Percentiles rank a stretch among this genome's conserved stretches.
phyloP scores from a whole-genome alignment of 2,329 filamentous ascomycete species.

The Hirsutella rhossiliensis region DNA sequence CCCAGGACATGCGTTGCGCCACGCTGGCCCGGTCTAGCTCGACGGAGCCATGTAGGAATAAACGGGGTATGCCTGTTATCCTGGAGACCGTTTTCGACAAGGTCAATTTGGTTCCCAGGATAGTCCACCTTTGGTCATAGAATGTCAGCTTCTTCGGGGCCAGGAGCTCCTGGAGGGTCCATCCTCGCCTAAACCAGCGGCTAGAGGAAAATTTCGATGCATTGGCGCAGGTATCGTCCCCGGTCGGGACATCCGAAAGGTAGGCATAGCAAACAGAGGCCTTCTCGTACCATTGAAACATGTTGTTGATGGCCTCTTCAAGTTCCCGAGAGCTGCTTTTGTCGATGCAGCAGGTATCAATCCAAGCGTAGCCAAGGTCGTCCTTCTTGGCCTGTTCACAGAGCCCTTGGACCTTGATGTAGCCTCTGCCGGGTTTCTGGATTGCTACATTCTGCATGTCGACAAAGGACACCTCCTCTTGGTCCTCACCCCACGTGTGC shows the following conservation, averaged over 20 bases:
- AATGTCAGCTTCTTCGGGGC: conserved; percentile 3
- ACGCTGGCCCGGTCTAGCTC: not conserved
- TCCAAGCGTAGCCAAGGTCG: conserved; percentile 13
- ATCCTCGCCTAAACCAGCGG: conserved; percentile 12
- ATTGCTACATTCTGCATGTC: not conserved
- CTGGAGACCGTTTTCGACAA: not conserved
- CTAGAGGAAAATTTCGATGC: too few species aligned
- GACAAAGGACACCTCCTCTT: not conserved
- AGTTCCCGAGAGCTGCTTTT: conserved; percentile 11
- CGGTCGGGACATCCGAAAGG: conserved; percentile 11
- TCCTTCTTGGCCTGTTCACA: conserved; percentile 1
- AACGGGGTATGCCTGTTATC: not conserved
- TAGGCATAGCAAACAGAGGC: conserved; percentile 13
- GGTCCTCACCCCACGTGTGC: not conserved
- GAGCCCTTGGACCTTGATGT: not conserved
- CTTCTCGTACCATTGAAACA: conserved; percentile 14
- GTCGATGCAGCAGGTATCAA: conserved; percentile 17
- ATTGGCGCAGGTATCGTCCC: too few species aligned
- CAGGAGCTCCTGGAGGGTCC: conserved; percentile 9
- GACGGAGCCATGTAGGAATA: not conserved
- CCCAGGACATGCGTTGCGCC: not conserved
- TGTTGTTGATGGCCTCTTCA: conserved; percentile 14
- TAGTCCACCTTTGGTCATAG: not conserved
- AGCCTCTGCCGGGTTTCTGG: not conserved
- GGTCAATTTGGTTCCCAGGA: not conserved